Evolutionary conservation across 2,329 filamentous ascomycete genomes (phyloP).

Genomic region (Blastomyces parvus): DNA sequence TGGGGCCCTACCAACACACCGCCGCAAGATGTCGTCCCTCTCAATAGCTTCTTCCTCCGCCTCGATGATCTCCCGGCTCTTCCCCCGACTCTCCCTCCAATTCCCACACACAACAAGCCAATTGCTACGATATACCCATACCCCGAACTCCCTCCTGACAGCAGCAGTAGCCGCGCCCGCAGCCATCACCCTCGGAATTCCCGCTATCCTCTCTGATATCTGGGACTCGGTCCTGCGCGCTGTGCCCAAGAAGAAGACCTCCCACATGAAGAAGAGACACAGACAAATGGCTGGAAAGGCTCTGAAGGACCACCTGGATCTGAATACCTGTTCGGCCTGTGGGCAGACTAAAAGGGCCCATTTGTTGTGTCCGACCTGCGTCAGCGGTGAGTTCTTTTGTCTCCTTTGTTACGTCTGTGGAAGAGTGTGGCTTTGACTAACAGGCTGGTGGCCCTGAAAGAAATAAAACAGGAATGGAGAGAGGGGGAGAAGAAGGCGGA

Average conservation of each 20-base stretch:
- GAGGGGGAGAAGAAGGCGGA: conserved; percentile 20
- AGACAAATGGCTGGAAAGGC: conserved; percentile 94
- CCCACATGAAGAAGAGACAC: conserved; percentile 87
- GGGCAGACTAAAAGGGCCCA: conserved; percentile 83
- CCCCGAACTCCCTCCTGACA: conserved; percentile 43
- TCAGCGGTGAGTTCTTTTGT: conserved; percentile 54
- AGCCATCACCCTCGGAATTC: conserved; percentile 52
- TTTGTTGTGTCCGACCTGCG: conserved; percentile 76
- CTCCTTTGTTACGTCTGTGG: neutral
- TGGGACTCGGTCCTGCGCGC: conserved; percentile 90
- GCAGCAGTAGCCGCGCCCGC: conserved; percentile 44
- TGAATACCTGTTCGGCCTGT: conserved; percentile 85
- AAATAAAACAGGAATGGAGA: conserved; percentile 41
- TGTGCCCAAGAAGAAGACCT: conserved; percentile 98
- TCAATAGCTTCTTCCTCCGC: conserved; percentile 20
- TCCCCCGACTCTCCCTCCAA: conserved; percentile 19
- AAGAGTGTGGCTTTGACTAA: neutral
- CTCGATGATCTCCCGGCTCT: conserved; percentile 17
- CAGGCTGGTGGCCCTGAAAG: conserved; percentile 18
- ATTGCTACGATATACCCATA: conserved; percentile 32
- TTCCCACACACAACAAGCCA: conserved; percentile 11
- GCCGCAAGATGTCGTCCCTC: conserved; percentile 23
- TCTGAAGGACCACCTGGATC: conserved; percentile 74
- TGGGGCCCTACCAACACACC: neutral
- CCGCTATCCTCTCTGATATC: conserved; percentile 64